Evolutionary conservation across 257 asterid genomes (phyloP).

Genomic region (Mentha longifolia): DNA sequence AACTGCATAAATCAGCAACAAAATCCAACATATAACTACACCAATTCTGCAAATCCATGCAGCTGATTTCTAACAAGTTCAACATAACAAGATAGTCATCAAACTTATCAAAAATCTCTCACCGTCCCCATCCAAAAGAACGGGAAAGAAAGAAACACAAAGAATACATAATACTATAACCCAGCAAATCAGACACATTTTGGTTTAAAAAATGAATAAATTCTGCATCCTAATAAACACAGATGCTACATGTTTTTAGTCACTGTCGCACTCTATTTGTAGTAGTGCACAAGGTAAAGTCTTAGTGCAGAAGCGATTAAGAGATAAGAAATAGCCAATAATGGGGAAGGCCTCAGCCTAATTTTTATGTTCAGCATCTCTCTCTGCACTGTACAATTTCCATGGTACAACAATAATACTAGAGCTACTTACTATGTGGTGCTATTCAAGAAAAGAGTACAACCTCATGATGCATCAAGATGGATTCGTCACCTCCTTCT

Average conservation of each 20-base stretch:
- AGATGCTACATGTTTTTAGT: neutral
- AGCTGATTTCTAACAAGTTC: neutral
- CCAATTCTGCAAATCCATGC: neutral
- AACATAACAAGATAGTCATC: neutral
- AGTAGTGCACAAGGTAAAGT: constrained; percentile 17
- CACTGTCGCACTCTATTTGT: neutral
- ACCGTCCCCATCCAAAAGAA: neutral
- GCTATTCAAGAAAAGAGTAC: constrained; percentile 41
- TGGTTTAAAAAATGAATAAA: neutral
- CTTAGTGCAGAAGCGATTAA: constrained; percentile 27
- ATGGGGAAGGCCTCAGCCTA: constrained; percentile 28
- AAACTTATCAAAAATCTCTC: neutral
- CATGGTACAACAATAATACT: constrained; percentile 39
- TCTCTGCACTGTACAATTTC: constrained; percentile 57
- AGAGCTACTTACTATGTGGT: constrained; percentile 35
- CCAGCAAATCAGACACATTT: neutral
- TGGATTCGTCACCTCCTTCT: constrained; percentile 51
- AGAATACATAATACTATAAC: neutral
- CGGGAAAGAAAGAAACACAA: neutral
- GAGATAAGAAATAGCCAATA: constrained; percentile 29
- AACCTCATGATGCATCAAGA: constrained; percentile 31
- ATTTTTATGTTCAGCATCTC: constrained; percentile 32
- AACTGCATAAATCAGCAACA: neutral
- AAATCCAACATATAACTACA: neutral
- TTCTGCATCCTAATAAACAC: constrained; percentile 17